Percentiles rank a stretch among this genome's conserved stretches.
Evolutionary conservation across 2,329 filamentous ascomycete genomes (phyloP).

Genomic region (Microsporum ferrugineum): DNA sequence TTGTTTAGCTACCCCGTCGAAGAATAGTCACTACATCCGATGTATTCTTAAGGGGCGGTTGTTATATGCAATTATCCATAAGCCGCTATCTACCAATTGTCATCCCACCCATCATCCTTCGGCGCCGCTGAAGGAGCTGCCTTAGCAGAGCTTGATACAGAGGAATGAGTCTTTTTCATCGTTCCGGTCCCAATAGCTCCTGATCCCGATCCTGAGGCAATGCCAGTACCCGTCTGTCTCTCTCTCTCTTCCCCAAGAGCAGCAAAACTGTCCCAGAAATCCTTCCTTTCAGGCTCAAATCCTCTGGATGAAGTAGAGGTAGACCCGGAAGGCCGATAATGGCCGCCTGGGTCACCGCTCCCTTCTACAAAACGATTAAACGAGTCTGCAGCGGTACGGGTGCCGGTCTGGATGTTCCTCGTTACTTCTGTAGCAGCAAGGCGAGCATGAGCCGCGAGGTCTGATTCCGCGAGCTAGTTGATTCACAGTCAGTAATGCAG

Average conservation of each 20-base stretch:
- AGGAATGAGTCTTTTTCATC: conserved; percentile 41
- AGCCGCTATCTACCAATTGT: conserved; percentile 32
- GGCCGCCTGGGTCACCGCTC: conserved; percentile 33
- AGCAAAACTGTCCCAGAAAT: conserved; percentile 90
- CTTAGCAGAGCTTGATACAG: conserved; percentile 13
- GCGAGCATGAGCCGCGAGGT: conserved; percentile 63
- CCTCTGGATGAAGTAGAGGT: conserved; percentile 36
- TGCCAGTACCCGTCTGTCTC: conserved; percentile 21
- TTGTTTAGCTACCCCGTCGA: neutral
- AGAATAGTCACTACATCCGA: neutral
- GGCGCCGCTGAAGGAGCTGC: conserved; percentile 16
- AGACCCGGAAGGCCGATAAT: conserved; percentile 23
- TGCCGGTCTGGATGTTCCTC: conserved; percentile 53
- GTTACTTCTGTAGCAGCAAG: conserved; percentile 42
- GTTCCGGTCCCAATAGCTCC: conserved; percentile 53
- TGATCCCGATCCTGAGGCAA: conserved; percentile 27
- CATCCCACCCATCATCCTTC: conserved; percentile 48
- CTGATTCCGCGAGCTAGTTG: conserved; percentile 62
- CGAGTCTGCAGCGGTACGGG: conserved; percentile 62
- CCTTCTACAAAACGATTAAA: conserved; percentile 86
- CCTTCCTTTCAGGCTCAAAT: conserved; percentile 56
- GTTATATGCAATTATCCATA: neutral
- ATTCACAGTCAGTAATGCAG: neutral
- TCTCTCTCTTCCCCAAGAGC: conserved; percentile 41
- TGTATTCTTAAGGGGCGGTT: neutral